Evolutionary conservation across 371 early-diverging fungal genomes (phyloP), one percentile per base, ranked within the genome.

Genomic region (Funneliformis caledonium): DNA sequence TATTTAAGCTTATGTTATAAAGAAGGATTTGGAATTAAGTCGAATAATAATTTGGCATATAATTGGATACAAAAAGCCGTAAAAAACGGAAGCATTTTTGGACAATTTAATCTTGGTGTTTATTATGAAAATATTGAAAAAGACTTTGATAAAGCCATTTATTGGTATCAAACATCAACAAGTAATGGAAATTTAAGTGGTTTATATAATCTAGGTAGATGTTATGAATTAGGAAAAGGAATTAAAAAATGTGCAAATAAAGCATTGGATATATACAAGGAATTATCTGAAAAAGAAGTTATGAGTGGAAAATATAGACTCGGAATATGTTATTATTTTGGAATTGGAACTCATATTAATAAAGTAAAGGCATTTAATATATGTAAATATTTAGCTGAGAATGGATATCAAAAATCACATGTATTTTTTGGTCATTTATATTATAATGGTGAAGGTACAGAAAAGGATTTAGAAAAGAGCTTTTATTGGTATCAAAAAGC

Each of bases 111-210:
- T 80, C 86, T 94, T 26, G 96, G 94, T 0, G 91, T 92, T 82
- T 93, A 92, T 81, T 94, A 92, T 85, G 93, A 94, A 79, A 88
- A 93, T 82, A 95, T 37, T 37, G 37, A 37, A 2, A 37, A 37
- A 37, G 3, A 37, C 37, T 37, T 37, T 1, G 3, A 70, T 4
- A 16, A n/a, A 22, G 74, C 74, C 4, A 56, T 74, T 14, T 0
- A 50, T 19, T 56, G 8, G 11, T 74, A 56, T 42, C 7, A 74
- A 52, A 56, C 56, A 74, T 52, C 74, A 33, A 56, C 74, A 2
- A 33, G 26, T 31, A 33, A 5, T 31, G 59, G 74, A 31, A 45
- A 74, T 56, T 22, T 56, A 12, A 74, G 31, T 33, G 74, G 74
- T 19, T 37, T 56, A 59, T 74, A 74, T 56, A 19, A 33, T 74